These are phyloP conservation scores for Salix brachista DNA, from an alignment of 345 rosid genomes.

Conservation along the genomic window DNA sequence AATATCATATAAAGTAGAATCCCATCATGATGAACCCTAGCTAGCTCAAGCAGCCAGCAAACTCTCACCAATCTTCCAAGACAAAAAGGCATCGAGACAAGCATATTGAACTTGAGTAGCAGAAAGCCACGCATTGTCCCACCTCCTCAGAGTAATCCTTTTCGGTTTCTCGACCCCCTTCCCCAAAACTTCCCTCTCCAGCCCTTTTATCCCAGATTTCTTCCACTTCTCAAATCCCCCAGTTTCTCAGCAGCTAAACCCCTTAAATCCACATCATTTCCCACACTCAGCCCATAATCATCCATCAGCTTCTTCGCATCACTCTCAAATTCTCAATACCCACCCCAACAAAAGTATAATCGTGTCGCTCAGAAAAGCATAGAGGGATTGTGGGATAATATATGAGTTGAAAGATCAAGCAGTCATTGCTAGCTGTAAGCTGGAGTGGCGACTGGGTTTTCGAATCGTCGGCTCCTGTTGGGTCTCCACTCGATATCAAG, in stretches of 20 bases:
- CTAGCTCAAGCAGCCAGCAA: neutral
- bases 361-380: constrained; percentile 25
- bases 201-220: constrained; percentile 35
- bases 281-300: constrained; percentile 23
- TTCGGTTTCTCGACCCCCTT: constrained; percentile 35
- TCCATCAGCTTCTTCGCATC: constrained; percentile 39
- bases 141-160: constrained; percentile 33
- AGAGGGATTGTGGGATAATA: constrained; percentile 31
- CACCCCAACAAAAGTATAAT: constrained; percentile 38
- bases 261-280: constrained; percentile 37
- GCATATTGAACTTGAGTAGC: constrained; percentile 46
- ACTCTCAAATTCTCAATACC: constrained; percentile 16
- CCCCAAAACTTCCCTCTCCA: constrained; percentile 35
- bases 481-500: constrained; percentile 61
- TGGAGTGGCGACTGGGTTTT: constrained; percentile 43
- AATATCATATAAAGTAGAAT: neutral
- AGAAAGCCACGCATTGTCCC: constrained; percentile 37
- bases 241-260: constrained; percentile 21
- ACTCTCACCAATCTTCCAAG: constrained; percentile 32
- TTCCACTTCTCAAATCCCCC: constrained; percentile 15
- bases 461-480: constrained; percentile 19
- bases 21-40: neutral
- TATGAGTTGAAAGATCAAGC: constrained; percentile 44
- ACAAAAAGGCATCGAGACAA: constrained; percentile 40
- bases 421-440: constrained; percentile 32